Conservation (phyloP, 2,329 filamentous ascomycete genomes). For the Aspergillus fumigatiaffinis region DNA sequence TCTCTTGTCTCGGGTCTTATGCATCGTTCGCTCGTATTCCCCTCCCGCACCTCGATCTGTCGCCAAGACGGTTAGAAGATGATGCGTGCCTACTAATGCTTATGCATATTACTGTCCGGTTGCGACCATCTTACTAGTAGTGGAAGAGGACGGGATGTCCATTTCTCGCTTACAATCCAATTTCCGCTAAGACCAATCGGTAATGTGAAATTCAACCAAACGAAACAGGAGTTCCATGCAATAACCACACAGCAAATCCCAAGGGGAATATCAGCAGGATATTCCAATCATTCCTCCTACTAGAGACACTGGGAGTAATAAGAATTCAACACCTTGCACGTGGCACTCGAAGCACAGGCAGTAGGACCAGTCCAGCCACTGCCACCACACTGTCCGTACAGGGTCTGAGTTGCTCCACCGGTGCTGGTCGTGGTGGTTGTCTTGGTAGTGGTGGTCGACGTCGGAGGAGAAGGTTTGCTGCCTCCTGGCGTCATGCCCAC, state of each 20-base stretch:
- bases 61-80: no score
- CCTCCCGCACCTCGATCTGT: neutral
- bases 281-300: neutral
- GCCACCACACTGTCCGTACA: slow-evolving; percentile 18
- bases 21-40: no score
- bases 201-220: no score
- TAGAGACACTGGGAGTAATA: slow-evolving; percentile 18
- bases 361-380: slow-evolving; percentile 13
- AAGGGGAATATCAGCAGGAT: neutral
- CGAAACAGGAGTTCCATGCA: neutral
- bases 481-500: neutral
- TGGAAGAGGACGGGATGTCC: neutral
- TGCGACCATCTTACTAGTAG: neutral
- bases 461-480: neutral
- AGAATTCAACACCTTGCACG: slow-evolving; percentile 3
- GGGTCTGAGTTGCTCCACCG: slow-evolving; percentile 6
- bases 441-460: neutral
- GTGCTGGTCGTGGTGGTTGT: neutral
- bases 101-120: neutral
- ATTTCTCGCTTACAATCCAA: neutral
- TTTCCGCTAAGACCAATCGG: neutral
- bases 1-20: neutral
- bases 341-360: slow-evolving; percentile 6
- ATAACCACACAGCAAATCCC: neutral
- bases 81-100: neutral